A percentile compares a stretch with the other conserved stretches of the same genome.
phyloP scores from a whole-genome alignment of 805 yeast genomes.

The Clavispora fructus region DNA sequence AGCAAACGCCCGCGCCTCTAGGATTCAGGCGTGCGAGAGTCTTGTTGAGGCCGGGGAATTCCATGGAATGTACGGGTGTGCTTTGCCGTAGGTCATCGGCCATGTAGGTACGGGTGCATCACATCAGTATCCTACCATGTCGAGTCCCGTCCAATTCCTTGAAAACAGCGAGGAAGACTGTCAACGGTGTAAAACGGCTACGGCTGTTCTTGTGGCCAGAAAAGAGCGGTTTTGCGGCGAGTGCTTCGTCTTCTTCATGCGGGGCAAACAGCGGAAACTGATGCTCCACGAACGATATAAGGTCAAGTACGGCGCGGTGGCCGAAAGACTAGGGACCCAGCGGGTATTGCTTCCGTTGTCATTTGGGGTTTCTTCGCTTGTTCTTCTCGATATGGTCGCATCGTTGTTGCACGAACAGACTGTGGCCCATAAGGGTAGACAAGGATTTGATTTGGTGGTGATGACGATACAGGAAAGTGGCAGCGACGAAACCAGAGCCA shows the following conservation, averaged over 20 bases:
- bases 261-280: slow-evolving; percentile 75
- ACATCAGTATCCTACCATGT: slow-evolving; percentile 2
- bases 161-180: slow-evolving; percentile 21
- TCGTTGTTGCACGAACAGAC: slow-evolving; percentile 60
- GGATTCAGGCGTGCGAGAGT: too few relatives aligned
- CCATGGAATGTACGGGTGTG: background rate
- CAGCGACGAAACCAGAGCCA: slow-evolving; percentile 1
- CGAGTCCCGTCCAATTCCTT: slow-evolving; percentile 12
- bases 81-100: background rate
- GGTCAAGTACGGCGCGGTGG: slow-evolving; percentile 53
- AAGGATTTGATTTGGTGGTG: slow-evolving; percentile 61
- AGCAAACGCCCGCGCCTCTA: too few relatives aligned
- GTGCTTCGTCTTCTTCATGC: slow-evolving; percentile 70
- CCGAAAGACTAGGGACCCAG: slow-evolving; percentile 28
- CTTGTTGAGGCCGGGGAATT: too few relatives aligned
- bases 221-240: slow-evolving; percentile 59
- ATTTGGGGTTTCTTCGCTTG: slow-evolving; percentile 63
- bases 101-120: background rate
- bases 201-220: slow-evolving; percentile 45
- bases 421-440: slow-evolving; percentile 53
- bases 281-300: slow-evolving; percentile 70
- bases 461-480: slow-evolving; percentile 35
- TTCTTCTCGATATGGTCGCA: slow-evolving; percentile 60
- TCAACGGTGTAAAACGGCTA: slow-evolving; percentile 44
- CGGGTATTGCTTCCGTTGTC: slow-evolving; percentile 58